These are phyloP conservation scores for Jaapia argillacea DNA, from an alignment of 768 basidiomycete genomes.

Conservation along the genomic window DNA sequence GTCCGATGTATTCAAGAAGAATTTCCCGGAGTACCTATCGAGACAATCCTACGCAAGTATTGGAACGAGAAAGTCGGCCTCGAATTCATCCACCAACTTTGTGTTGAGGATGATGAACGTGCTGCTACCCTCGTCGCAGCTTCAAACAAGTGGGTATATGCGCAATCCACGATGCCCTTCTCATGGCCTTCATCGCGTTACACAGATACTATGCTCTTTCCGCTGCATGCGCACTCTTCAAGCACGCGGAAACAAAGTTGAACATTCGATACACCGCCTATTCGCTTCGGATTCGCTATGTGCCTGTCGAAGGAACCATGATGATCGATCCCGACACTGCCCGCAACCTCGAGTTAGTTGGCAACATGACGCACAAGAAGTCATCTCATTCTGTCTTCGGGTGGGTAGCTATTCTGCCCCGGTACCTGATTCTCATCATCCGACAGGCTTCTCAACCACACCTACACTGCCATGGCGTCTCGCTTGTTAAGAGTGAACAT, in stretches of 20 bases:
- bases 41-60: constrained; percentile 66
- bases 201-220: constrained; percentile 82
- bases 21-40: constrained; percentile 56
- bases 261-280: constrained; percentile 60
- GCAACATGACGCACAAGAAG: constrained; percentile 58
- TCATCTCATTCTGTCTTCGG: constrained; percentile 72
- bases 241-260: constrained; percentile 61
- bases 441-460: constrained; percentile 61
- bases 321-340: constrained; percentile 89
- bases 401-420: constrained; percentile 26
- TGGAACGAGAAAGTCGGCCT: constrained; percentile 83
- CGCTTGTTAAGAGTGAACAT: constrained; percentile 74
- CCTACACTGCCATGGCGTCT: constrained; percentile 84
- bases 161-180: constrained; percentile 2
- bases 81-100: constrained; percentile 69
- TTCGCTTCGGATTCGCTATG: constrained; percentile 68
- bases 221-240: constrained; percentile 80
- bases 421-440: neutral
- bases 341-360: constrained; percentile 81
- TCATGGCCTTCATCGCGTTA: neutral
- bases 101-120: constrained; percentile 72
- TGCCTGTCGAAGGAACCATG: constrained; percentile 85
- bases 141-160: constrained; percentile 63
- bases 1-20: constrained; percentile 68
- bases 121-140: constrained; percentile 72